A percentile compares a stretch with the other conserved stretches of the same genome.
phyloP scores from a whole-genome alignment of 2,329 filamentous ascomycete genomes.

The Blastomyces emzantsi region DNA sequence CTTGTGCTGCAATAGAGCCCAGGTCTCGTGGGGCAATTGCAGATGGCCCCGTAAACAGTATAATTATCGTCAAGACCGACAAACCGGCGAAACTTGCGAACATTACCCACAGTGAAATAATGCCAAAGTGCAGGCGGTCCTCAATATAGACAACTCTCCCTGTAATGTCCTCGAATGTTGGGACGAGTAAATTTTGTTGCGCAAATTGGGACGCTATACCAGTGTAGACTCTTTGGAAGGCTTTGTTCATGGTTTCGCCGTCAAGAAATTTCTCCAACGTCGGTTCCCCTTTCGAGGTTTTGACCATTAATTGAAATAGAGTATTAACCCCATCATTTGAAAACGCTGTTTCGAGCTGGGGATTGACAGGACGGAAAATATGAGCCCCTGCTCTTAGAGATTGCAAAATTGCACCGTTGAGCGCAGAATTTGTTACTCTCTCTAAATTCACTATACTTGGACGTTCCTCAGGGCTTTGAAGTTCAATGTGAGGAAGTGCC shows the following conservation, averaged over 20 bases:
- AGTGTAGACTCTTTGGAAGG: not conserved
- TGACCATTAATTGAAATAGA: conserved; percentile 3
- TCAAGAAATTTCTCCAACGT: conserved; percentile 5
- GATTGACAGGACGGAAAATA: not conserved
- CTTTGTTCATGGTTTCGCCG: conserved; percentile 1
- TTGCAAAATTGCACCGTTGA: not conserved
- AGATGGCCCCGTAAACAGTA: not conserved
- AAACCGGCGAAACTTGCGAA: not conserved
- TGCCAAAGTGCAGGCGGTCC: not conserved
- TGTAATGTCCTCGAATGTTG: not conserved
- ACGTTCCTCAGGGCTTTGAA: not conserved
- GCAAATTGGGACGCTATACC: not conserved
- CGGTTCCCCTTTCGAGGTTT: not conserved
- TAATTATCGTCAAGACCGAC: not conserved
- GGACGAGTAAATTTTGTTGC: conserved; percentile 4
- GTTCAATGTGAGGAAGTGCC: not conserved
- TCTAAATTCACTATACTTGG: not conserved
- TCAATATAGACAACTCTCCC: conserved; percentile 2
- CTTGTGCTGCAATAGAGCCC: not conserved
- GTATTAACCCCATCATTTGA: not conserved
- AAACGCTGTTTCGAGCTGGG: not conserved
- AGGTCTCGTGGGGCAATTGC: not conserved
- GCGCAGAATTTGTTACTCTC: not conserved
- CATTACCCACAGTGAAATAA: conserved; percentile 1
- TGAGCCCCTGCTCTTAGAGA: not conserved